A percentile compares a stretch with the other conserved stretches of the same genome.
Evolutionary conservation across 768 basidiomycete genomes (phyloP).

Genomic region (Amanita molliuscula): DNA sequence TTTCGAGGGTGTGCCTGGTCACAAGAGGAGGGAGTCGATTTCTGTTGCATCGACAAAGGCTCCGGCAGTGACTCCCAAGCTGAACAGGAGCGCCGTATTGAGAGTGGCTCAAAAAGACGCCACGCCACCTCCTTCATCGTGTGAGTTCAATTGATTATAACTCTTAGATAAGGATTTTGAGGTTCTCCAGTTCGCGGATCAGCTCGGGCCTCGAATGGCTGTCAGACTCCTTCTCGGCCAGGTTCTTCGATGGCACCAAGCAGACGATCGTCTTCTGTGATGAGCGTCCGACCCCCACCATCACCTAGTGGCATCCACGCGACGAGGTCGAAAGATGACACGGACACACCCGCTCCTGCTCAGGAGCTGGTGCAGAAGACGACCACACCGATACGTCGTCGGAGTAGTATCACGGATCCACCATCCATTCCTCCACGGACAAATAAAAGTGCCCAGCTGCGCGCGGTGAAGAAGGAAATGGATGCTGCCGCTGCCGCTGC

Average conservation of each 20-base stretch:
- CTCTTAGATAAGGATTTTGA: neutral
- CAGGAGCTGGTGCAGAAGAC: neutral
- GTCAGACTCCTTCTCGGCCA: neutral
- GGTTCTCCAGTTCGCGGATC: conserved; percentile 34
- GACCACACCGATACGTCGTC: conserved; percentile 36
- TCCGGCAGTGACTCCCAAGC: conserved; percentile 57
- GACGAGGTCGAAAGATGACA: conserved; percentile 3
- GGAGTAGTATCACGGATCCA: conserved; percentile 40
- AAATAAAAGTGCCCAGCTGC: conserved; percentile 65
- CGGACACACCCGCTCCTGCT: neutral
- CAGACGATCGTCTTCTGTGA: neutral
- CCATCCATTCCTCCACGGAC: conserved; percentile 60
- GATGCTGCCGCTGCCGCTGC: conserved; percentile 31
- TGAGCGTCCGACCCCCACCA: neutral
- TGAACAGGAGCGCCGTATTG: conserved; percentile 73
- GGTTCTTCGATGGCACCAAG: conserved; percentile 1
- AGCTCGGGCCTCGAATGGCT: conserved; percentile 8
- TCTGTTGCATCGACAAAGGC: conserved; percentile 57
- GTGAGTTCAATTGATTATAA: conserved; percentile 29
- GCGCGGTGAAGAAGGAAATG: conserved; percentile 58
- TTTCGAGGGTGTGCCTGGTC: conserved; percentile 78
- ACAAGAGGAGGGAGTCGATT: conserved; percentile 71
- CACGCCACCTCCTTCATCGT: conserved; percentile 57
- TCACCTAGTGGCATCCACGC: neutral
- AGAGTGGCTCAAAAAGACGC: conserved; percentile 45